Evolutionary conservation across 2,329 filamentous ascomycete genomes (phyloP), one percentile per base, ranked within the genome.

Genomic region (Bipolaris bicolor): DNA sequence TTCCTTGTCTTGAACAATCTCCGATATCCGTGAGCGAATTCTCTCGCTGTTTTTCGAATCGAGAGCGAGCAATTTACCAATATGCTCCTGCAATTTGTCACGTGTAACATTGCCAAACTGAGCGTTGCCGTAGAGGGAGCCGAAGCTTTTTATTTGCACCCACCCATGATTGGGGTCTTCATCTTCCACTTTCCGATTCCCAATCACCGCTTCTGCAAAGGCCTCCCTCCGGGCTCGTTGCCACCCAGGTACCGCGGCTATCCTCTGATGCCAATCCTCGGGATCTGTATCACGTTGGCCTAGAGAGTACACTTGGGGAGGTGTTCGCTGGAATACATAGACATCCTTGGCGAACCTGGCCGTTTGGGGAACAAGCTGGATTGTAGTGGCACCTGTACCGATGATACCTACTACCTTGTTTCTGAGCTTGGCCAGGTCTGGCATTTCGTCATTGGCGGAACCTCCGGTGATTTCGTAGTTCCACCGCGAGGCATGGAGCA

Each of bases 1-100:
- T 2, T 69, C 67, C 10, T 71, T 69, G 61, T 87, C 80, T 41
- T 80, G 71, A 18, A 88, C 84, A 16, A 81, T 72, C 0, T 75
- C 62, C n/a, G 80, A 76, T 5, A 82, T 75, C 1, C 82, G 78
- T 6, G 70, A 69, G 2, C 84, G 79, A n/a, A 81, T 65, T 2
- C 66, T 58, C 11, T 84, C 78, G 6, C 72, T 72, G 18, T 76
- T 74, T 0, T 74, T 70, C 1, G 77, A 60, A 61, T 87, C 84
- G 1, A 78, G 44, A 10, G 70, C 72, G 16, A 81, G 64, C 47
- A 81, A 70, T 1, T 63, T 59, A 2, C 57, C 71, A n/a, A 81
- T 66, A 48, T 81, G 70, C 18, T 73, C 71, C 2, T 65, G 73
- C 1, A 78, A 69, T 53, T 73, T 70, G 9, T 79, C 78, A 5